These are phyloP conservation scores for Penicillium paradoxum DNA, from an alignment of 495 filamentous ascomycete genomes.

Conservation along the genomic window DNA sequence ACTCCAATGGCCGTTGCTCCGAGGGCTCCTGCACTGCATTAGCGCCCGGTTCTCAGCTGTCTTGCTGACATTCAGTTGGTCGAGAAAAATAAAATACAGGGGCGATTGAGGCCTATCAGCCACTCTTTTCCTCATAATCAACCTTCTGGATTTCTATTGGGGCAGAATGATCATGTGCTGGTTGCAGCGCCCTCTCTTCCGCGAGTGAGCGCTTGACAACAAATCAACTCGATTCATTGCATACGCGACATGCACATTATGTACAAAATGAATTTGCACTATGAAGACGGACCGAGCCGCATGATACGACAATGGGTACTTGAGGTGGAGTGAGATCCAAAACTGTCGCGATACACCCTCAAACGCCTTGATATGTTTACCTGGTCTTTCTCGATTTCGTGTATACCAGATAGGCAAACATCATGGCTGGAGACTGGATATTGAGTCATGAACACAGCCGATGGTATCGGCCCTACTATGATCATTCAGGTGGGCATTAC, in stretches of 20 bases:
- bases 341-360: too few species aligned
- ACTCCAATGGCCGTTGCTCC: conserved; percentile 9
- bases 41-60: conserved; percentile 4
- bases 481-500: neutral
- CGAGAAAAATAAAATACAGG: neutral
- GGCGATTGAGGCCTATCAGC: neutral
- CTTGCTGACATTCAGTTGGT: neutral
- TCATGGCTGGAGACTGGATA: conserved; percentile 5
- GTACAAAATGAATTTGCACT: neutral
- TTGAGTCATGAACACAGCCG: conserved; percentile 1
- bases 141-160: neutral
- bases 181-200: neutral
- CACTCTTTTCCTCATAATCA: neutral
- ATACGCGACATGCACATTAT: conserved; percentile 2
- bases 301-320: neutral
- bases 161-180: neutral
- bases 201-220: conserved; percentile 6
- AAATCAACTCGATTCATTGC: neutral
- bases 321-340: neutral
- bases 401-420: neutral
- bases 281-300: conserved; percentile 3
- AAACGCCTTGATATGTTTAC: neutral
- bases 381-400: neutral
- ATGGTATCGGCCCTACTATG: conserved; percentile 3
- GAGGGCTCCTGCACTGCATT: neutral